These are phyloP conservation scores for Pisolithus orientalis DNA, from an alignment of 768 basidiomycete species.

Conservation along the genomic window DNA sequence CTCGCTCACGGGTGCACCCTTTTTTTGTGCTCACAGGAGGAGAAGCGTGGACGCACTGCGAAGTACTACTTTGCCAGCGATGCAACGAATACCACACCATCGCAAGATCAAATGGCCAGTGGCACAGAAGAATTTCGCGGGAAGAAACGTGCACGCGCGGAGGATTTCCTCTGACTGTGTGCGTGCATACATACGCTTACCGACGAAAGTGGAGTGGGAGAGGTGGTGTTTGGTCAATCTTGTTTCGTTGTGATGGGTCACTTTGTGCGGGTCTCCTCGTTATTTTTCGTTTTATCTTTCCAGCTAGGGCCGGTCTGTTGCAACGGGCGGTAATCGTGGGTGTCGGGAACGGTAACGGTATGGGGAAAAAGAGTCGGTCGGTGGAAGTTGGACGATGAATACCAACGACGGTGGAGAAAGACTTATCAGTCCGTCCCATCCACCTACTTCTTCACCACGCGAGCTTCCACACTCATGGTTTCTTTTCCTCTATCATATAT, in stretches of 20 bases:
- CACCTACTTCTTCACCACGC: conserved; percentile 20
- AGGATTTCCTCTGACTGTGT: conserved; percentile 63
- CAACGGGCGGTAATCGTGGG: neutral
- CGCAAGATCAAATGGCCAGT: conserved; percentile 10
- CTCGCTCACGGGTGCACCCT: too few relatives aligned
- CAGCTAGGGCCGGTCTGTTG: neutral
- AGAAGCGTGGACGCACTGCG: conserved; percentile 59
- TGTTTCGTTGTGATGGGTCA: conserved; percentile 14
- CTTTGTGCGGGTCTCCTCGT: conserved; percentile 25
- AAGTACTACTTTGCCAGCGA: conserved; percentile 56
- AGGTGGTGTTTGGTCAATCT: conserved; percentile 5
- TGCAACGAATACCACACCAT: conserved; percentile 20
- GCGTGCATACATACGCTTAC: too few relatives aligned
- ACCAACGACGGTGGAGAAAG: conserved; percentile 18
- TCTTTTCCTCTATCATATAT: conserved; percentile 5
- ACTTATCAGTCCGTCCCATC: conserved; percentile 32
- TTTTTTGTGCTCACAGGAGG: conserved; percentile 48
- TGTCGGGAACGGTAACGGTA: neutral
- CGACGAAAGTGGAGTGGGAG: neutral
- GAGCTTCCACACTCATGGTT: conserved; percentile 12
- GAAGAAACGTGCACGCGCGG: conserved; percentile 80
- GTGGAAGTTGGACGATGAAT: neutral
- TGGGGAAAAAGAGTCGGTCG: neutral
- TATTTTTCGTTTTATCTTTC: conserved; percentile 19
- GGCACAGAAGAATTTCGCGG: conserved; percentile 59